phyloP scores from a whole-genome alignment of 352 stramenopile genomes.

The Globisporangium viniferum region DNA sequence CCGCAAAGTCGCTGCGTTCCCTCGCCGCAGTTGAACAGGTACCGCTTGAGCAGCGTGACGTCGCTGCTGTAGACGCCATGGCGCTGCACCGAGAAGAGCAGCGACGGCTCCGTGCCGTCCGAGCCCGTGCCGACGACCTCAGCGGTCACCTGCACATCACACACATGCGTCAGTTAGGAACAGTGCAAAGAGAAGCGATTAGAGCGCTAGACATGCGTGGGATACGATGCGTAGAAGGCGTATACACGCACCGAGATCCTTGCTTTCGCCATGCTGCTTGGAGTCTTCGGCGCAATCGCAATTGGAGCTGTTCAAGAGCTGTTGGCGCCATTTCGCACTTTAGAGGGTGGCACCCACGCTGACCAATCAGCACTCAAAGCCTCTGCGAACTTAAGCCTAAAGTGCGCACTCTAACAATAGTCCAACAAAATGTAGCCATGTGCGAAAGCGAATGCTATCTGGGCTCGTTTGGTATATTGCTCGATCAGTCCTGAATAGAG shows the following conservation, averaged over 20 bases:
- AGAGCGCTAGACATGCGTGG: neutral
- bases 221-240: too few relatives aligned
- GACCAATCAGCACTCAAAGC: slow-evolving; percentile 4
- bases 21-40: slow-evolving; percentile 75
- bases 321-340: slow-evolving; percentile 16
- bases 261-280: neutral
- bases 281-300: neutral
- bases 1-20: slow-evolving; percentile 62
- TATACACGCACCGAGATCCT: slow-evolving; percentile 13
- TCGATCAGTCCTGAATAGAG: neutral
- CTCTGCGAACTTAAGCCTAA: neutral
- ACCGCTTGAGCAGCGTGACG: slow-evolving; percentile 51
- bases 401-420: slow-evolving; percentile 7
- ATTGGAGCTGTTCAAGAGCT: neutral
- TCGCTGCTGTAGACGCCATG: slow-evolving; percentile 64
- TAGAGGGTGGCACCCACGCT: neutral
- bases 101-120: slow-evolving; percentile 65
- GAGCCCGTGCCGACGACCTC: slow-evolving; percentile 61
- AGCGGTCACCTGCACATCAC: slow-evolving; percentile 32
- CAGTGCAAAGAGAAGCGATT: neutral
- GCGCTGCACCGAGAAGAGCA: slow-evolving; percentile 65
- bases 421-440: slow-evolving; percentile 1
- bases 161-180: neutral
- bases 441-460: neutral
- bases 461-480: neutral